A percentile compares a stretch with the other conserved stretches of the same genome.
These are phyloP conservation scores for Calocybe gangraenosa DNA, from an alignment of 768 basidiomycete genomes.

Conservation along the genomic window DNA sequence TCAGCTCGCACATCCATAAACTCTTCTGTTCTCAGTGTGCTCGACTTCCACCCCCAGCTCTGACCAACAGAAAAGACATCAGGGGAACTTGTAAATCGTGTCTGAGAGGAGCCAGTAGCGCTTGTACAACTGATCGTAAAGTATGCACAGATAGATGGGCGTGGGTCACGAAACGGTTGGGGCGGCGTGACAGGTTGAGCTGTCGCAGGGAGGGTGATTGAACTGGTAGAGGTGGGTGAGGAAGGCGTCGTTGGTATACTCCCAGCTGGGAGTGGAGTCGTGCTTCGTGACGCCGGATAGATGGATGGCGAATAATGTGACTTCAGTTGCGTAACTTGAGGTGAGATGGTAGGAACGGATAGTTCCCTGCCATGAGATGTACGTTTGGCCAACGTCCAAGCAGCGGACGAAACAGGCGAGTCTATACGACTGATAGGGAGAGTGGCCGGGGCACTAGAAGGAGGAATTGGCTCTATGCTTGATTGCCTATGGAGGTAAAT, in stretches of 20 bases:
- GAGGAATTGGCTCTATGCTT: conserved; percentile 73
- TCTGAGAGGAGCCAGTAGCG: conserved; percentile 76
- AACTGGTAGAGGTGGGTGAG: conserved; percentile 12
- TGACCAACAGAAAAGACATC: conserved; percentile 82
- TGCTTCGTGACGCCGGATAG: conserved; percentile 38
- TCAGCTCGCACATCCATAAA: conserved; percentile 39
- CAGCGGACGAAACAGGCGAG: background rate
- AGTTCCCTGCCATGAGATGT: conserved; percentile 24
- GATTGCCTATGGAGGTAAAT: conserved; percentile 89
- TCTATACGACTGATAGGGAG: conserved; percentile 8
- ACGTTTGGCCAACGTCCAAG: conserved; percentile 8
- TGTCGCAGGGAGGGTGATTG: conserved; percentile 35
- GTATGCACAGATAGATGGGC: conserved; percentile 68
- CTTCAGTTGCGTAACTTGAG: conserved; percentile 25
- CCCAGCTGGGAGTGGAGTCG: conserved; percentile 32
- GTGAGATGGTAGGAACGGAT: conserved; percentile 24
- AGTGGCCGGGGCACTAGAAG: conserved; percentile 50
- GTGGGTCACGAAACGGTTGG: conserved; percentile 75
- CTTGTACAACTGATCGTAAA: conserved; percentile 83
- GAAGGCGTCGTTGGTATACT: conserved; percentile 17
- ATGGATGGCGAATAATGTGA: conserved; percentile 44
- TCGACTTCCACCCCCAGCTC: conserved; percentile 92
- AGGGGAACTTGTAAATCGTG: conserved; percentile 80
- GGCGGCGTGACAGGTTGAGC: conserved; percentile 43
- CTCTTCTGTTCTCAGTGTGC: conserved; percentile 46